A percentile compares a stretch with the other conserved stretches of the same genome.
These are phyloP conservation scores for Apophysomyces sp. DNA, from an alignment of 371 early-diverging fungal genomes.

Conservation along the genomic window DNA sequence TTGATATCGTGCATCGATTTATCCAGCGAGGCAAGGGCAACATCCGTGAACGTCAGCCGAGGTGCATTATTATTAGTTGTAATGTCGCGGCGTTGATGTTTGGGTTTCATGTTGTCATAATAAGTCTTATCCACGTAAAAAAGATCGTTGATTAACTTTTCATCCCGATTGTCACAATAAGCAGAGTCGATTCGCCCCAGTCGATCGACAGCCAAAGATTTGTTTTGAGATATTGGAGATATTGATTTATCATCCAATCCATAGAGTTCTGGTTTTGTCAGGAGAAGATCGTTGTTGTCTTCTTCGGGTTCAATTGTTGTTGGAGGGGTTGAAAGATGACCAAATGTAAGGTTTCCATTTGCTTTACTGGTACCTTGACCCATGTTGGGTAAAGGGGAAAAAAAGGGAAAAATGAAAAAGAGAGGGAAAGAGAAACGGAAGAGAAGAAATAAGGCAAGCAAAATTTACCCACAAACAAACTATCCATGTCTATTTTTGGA, in stretches of 20 bases:
- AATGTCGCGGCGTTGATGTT: neutral
- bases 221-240: neutral
- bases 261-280: constrained; percentile 7
- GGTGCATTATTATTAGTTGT: constrained; percentile 8
- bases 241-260: constrained; percentile 5
- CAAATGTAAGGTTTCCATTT: constrained; percentile 13
- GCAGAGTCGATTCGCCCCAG: constrained; percentile 19
- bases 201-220: neutral
- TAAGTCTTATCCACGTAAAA: constrained; percentile 43
- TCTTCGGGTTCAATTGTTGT: neutral
- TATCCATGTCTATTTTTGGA: neutral
- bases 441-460: constrained; percentile 1
- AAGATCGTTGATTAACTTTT: constrained; percentile 27
- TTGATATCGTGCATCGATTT: constrained; percentile 20
- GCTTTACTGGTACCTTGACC: constrained; percentile 15
- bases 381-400: constrained; percentile 9
- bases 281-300: constrained; percentile 3
- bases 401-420: neutral
- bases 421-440: constrained; percentile 3
- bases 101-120: constrained; percentile 15
- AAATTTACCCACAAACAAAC: neutral
- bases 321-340: constrained; percentile 1
- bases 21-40: neutral
- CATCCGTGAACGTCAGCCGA: constrained; percentile 11
- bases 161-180: constrained; percentile 2